A percentile compares a stretch with the other conserved stretches of the same genome.
phyloP scores from a whole-genome alignment of 2,329 filamentous ascomycete genomes.

The Teratosphaeria epicoccoides region DNA sequence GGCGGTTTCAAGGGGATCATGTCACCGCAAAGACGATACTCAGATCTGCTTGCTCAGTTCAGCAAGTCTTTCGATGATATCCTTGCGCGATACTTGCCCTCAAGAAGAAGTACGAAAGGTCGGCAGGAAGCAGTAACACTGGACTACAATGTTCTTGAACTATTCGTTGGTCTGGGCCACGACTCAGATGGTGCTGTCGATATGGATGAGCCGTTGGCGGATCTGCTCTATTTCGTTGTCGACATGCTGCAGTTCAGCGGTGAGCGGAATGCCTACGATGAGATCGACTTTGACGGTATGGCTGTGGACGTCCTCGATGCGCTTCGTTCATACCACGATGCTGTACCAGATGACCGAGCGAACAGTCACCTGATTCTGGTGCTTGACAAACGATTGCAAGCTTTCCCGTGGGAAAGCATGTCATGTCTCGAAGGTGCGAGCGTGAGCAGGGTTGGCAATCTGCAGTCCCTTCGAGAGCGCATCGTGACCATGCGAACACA shows the following conservation, averaged over 20 bases:
- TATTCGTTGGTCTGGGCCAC: conserved; percentile 72
- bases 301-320: conserved; percentile 80
- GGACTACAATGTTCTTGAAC: conserved; percentile 62
- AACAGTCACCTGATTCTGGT: conserved; percentile 71
- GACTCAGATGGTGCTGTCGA: conserved; percentile 55
- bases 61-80: conserved; percentile 67
- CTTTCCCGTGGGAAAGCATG: conserved; percentile 92
- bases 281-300: conserved; percentile 91
- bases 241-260: conserved; percentile 96
- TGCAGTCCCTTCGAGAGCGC: conserved; percentile 69
- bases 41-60: conserved; percentile 61
- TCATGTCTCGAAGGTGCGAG: conserved; percentile 71
- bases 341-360: neutral
- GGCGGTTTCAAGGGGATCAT: conserved; percentile 94
- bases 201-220: conserved; percentile 79
- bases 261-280: conserved; percentile 91
- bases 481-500: conserved; percentile 46
- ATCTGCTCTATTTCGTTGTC: conserved; percentile 89
- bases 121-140: conserved; percentile 44
- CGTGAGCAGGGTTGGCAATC: conserved; percentile 77
- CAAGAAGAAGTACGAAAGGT: conserved; percentile 50
- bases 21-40: conserved; percentile 56
- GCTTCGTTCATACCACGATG: conserved; percentile 60
- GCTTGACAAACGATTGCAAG: conserved; percentile 80
- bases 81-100: conserved; percentile 76